phyloP scores from a whole-genome alignment of 164 flowering plant genomes.

The Tetrastigma voinierianum region DNA sequence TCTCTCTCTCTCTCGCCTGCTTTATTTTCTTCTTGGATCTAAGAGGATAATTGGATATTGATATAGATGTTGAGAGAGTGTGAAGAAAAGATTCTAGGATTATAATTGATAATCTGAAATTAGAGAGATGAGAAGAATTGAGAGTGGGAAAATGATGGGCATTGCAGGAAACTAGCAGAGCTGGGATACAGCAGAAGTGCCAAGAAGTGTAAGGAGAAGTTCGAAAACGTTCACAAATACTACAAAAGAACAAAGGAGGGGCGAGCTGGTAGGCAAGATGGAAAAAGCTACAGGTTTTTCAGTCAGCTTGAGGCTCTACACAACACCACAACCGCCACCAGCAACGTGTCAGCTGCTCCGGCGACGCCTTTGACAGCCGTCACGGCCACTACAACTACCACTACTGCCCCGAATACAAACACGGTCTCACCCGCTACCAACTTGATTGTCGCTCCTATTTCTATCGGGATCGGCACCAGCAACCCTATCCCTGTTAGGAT shows the following conservation, averaged over 20 bases:
- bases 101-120: too few species aligned
- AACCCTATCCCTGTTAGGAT: constrained; percentile 14
- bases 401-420: constrained; percentile 1
- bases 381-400: not conserved
- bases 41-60: not conserved
- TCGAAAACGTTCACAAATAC: constrained; percentile 75
- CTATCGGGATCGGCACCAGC: constrained; percentile 13
- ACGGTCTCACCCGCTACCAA: not conserved
- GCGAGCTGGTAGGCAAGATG: constrained; percentile 69
- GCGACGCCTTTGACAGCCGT: not conserved
- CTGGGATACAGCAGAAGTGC: constrained; percentile 56
- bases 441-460: constrained; percentile 11
- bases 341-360: not conserved
- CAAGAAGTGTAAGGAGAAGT: constrained; percentile 73
- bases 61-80: too few species aligned
- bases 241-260: constrained; percentile 73
- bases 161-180: constrained; percentile 61
- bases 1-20: not conserved
- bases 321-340: constrained; percentile 12
- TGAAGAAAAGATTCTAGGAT: too few species aligned
- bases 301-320: constrained; percentile 66
- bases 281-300: constrained; percentile 62
- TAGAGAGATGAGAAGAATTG: too few species aligned
- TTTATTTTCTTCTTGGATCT: not conserved
- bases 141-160: constrained; percentile 7